phyloP scores from a whole-genome alignment of 2,329 filamentous ascomycete genomes.

The Dactylellina cionopaga region DNA sequence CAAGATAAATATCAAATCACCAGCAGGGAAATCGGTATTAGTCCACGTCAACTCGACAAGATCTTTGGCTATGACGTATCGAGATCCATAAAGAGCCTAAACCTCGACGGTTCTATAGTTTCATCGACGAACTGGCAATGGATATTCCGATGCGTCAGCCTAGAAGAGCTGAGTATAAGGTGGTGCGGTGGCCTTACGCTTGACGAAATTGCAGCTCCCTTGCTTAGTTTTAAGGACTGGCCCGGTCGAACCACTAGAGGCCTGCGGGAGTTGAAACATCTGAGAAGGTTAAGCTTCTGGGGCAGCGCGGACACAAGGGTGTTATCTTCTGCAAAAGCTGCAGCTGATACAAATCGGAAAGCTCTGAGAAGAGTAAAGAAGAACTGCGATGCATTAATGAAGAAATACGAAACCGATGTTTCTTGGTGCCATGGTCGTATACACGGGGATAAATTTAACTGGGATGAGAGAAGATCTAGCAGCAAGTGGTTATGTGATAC shows the following conservation, averaged over 20 bases:
- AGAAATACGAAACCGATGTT: not conserved
- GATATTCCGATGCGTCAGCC: constrained; percentile 2
- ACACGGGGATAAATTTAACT: not conserved
- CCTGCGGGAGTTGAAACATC: not conserved
- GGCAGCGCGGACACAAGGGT: not conserved
- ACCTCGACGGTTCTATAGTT: not conserved
- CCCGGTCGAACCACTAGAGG: not conserved
- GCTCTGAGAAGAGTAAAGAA: not conserved
- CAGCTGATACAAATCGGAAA: not conserved
- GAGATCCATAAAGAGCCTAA: not conserved
- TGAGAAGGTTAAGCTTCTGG: not conserved
- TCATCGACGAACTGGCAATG: not conserved
- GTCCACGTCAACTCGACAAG: not conserved
- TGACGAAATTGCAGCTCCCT: not conserved
- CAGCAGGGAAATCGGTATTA: not conserved
- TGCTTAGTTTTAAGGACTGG: not conserved
- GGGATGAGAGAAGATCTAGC: not conserved
- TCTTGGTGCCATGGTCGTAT: not conserved
- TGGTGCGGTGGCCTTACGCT: not conserved
- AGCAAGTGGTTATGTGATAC: constrained; percentile 2
- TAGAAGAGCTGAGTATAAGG: constrained; percentile 1
- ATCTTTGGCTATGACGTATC: not conserved
- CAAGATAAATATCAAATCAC: not conserved
- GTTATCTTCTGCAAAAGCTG: not conserved
- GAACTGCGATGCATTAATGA: not conserved